Conservation (phyloP, 2,329 filamentous ascomycete genomes). For the Colletotrichum sp. region DNA sequence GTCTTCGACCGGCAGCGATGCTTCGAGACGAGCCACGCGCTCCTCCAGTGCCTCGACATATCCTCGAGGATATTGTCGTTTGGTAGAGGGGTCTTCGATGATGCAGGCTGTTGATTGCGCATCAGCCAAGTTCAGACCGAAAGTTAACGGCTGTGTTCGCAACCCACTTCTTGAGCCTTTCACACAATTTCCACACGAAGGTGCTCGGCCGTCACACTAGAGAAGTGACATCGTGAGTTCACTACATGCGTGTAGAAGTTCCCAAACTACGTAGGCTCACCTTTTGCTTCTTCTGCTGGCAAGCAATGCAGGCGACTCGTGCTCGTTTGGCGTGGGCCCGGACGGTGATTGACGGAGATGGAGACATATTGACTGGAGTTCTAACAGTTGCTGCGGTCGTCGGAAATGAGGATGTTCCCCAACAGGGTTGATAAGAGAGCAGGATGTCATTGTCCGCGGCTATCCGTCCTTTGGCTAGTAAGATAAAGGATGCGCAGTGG, state of each 20-base stretch:
- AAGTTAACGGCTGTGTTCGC: not conserved
- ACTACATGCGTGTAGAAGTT: accelerated
- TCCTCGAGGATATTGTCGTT: not conserved
- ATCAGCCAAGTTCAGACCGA: not conserved
- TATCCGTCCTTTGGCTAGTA: not conserved
- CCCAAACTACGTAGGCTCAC: not conserved
- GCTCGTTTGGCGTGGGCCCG: not conserved
- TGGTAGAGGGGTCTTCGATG: not conserved
- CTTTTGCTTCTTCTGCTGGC: not conserved
- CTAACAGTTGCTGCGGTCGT: not conserved
- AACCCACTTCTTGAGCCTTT: not conserved
- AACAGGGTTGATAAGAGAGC: not conserved
- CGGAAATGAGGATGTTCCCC: accelerated
- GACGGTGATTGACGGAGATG: not conserved
- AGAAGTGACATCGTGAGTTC: not conserved
- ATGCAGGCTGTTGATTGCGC: not conserved
- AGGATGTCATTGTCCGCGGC: not conserved
- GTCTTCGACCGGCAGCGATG: not conserved
- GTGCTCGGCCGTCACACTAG: not conserved
- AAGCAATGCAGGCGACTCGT: not conserved
- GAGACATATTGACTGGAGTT: not conserved
- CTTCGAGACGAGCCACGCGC: not conserved
- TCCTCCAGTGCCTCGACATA: not conserved
- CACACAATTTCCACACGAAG: not conserved
- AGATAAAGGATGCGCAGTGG: not conserved